Conservation (phyloP, 2,329 filamentous ascomycete genomes). For the Claviceps africana region DNA sequence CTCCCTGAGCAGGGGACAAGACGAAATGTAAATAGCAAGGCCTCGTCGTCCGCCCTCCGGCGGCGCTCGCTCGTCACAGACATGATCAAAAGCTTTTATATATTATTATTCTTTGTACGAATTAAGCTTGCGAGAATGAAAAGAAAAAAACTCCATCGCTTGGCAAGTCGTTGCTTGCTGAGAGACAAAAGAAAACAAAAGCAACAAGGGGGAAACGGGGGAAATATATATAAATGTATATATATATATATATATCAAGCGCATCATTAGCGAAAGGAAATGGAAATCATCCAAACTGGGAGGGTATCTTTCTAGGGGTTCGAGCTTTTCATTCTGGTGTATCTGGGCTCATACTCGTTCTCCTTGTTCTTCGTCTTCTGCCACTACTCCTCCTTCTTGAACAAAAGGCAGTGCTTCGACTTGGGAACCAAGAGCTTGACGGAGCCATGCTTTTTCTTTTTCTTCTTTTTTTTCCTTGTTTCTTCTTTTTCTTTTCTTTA, state of each 20-base stretch:
- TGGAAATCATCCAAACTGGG: constrained; percentile 16
- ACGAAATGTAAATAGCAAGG: no score
- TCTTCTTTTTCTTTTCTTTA: no score
- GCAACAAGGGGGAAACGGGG: background rate
- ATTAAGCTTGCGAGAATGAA: no score
- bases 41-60: no score
- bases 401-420: background rate
- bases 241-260: background rate
- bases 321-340: constrained; percentile 17
- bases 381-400: background rate
- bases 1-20: no score
- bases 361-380: background rate
- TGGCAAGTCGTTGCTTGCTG: background rate
- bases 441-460: background rate
- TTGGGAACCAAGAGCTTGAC: background rate
- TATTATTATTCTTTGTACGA: background rate
- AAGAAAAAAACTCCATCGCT: background rate
- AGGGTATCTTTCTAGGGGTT: constrained; percentile 26
- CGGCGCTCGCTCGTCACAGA: no score
- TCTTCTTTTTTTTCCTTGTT: no score
- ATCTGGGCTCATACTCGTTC: background rate
- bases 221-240: no score
- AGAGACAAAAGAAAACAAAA: background rate
- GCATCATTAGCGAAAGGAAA: background rate
- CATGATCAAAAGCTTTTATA: no score